A percentile compares a stretch with the other conserved stretches of the same genome.
These are phyloP conservation scores for Prillingera fragicola DNA, from an alignment of 1,284 basidiomycete genomes.

Conservation along the genomic window DNA sequence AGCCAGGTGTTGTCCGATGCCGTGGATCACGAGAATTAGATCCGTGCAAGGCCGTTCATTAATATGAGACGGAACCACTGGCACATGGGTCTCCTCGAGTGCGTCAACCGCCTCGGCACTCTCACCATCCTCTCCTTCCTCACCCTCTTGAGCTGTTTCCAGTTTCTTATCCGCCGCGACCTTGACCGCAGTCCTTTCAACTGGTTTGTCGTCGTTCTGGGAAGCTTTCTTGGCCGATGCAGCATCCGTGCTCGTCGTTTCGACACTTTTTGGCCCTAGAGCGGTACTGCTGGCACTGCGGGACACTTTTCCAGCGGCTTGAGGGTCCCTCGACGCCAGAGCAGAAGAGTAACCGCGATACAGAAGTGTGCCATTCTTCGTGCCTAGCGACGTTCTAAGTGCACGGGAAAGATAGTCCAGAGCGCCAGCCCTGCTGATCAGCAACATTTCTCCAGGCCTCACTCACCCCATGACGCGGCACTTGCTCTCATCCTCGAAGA, in stretches of 20 bases:
- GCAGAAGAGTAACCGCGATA: conserved; percentile 51
- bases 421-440: conserved; percentile 30
- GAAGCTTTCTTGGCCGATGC: too few relatives aligned
- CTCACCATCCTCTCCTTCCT: too few relatives aligned
- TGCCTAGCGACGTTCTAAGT: conserved; percentile 43
- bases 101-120: too few relatives aligned
- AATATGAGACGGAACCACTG: conserved; percentile 38
- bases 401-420: conserved; percentile 42
- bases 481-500: conserved; percentile 51
- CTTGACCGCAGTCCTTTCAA: too few relatives aligned
- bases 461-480: conserved; percentile 50
- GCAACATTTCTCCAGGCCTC: background rate
- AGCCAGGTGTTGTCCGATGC: conserved; percentile 52
- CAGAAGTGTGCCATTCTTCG: conserved; percentile 46
- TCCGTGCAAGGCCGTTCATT: conserved; percentile 49
- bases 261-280: too few relatives aligned
- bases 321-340: too few relatives aligned
- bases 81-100: conserved; percentile 42
- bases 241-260: too few relatives aligned
- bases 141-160: conserved; percentile 4
- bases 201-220: too few relatives aligned
- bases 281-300: too few relatives aligned
- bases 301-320: too few relatives aligned
- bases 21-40: conserved; percentile 52
- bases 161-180: too few relatives aligned